These are phyloP conservation scores for Fusarium pininemorale DNA, from an alignment of 2,329 filamentous ascomycete genomes.

Conservation along the genomic window DNA sequence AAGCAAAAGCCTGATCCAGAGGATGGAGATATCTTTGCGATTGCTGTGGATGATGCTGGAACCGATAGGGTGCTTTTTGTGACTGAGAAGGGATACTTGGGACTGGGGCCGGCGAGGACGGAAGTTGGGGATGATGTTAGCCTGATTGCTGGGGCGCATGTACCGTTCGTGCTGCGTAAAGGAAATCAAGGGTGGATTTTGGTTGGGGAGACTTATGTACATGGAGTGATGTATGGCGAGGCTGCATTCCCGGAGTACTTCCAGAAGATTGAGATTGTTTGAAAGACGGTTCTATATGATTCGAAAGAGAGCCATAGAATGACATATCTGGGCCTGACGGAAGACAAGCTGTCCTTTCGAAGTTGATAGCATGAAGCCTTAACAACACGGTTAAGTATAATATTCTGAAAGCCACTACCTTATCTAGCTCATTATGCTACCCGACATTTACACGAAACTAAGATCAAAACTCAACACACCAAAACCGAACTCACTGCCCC, in stretches of 20 bases:
- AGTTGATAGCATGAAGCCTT: too few relatives aligned
- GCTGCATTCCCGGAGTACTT: background rate
- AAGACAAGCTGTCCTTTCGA: too few relatives aligned
- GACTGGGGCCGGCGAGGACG: background rate
- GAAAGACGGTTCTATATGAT: background rate
- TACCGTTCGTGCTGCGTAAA: background rate
- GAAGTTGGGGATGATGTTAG: background rate
- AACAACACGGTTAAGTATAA: too few relatives aligned
- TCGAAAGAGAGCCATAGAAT: too few relatives aligned
- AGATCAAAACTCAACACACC: too few relatives aligned
- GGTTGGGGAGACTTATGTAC: background rate
- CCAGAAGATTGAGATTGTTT: background rate
- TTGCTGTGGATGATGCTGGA: constrained; percentile 3
- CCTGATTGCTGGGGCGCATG: constrained; percentile 4
- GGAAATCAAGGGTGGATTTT: background rate
- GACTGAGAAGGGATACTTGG: background rate
- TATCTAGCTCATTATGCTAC: too few relatives aligned
- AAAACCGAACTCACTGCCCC: too few relatives aligned
- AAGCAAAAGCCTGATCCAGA: background rate
- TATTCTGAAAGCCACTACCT: too few relatives aligned
- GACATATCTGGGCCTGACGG: too few relatives aligned
- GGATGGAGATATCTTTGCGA: constrained; percentile 9
- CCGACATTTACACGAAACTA: too few relatives aligned
- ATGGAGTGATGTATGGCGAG: constrained; percentile 1
- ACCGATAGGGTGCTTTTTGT: background rate